Base-by-base conservation (phyloP, 352 stramenopile species). In the Globisporangium spiculum region DNA sequence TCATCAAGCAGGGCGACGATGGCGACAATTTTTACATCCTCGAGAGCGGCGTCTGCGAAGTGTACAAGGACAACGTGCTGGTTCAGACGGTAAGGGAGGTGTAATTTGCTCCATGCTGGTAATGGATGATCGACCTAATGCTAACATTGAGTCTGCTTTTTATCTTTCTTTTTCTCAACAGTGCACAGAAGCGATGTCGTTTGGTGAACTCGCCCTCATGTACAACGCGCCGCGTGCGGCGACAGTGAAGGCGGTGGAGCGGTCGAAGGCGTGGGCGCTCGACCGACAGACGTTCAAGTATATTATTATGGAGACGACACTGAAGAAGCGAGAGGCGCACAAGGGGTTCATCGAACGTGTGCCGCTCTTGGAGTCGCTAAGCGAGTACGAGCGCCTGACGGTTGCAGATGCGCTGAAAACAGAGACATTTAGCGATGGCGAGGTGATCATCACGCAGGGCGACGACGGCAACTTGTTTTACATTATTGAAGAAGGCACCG, bases 141-240 rank as follows among this genome's bases (percentile, higher is more conserved):
- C 27, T 52, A 24, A 52, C 44, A 12, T 24, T 24, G 44, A 4
- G 38, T 16, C 18, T 48, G 14, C 10, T 12, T 18, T 36, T 58
- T 44, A 8, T 22, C 4, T 26, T 46, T 36, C 32, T 38, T 26
- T 44, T 12, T 16, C 5, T 20, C 30, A 20, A 32, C 38, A 93
- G 74, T 91, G 98, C 67, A 89, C 79, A n/a, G 80, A 90, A 34
- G 88, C 86, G 2, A 90, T 93, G 74, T 96, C 92, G 9, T 99
- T 99, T 83, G 97, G 97, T 38, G 97, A 99, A 70, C 77, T 99
- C 34, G 96, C 96, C 12, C 84, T 99, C 27, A 97, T 99, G 91
- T 99, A 99, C 83, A 98, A 98, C 67, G 95, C 91, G 20, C 97
- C 97, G 6, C 94, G 97, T 63, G 94, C 96, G 27, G 97, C 97